Percentiles rank a stretch among this genome's conserved stretches.
phyloP scores from a whole-genome alignment of 1,284 basidiomycete genomes.

The Coniferiporia weirii region DNA sequence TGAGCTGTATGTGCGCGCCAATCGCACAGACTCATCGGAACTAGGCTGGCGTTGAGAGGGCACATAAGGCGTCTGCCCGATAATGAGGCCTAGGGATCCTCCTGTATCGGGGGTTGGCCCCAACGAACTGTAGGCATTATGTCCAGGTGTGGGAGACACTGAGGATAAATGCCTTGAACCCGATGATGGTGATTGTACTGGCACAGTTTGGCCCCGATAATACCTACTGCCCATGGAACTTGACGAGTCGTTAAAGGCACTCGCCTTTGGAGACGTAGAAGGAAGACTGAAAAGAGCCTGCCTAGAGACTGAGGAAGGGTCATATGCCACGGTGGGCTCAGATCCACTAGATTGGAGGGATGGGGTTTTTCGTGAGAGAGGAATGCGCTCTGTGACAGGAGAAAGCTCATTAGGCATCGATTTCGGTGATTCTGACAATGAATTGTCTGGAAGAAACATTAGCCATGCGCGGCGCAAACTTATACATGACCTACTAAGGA shows the following conservation, averaged over 20 bases:
- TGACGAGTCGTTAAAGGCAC: not conserved
- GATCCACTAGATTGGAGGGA: not conserved
- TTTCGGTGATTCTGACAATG: constrained; percentile 5
- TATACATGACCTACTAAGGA: not conserved
- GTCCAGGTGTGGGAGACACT: not conserved
- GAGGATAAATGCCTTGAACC: not conserved
- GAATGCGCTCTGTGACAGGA: not conserved
- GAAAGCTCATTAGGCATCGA: constrained; percentile 2
- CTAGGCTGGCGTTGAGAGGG: not conserved
- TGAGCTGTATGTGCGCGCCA: not conserved
- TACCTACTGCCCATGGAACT: not conserved
- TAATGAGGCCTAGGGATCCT: not conserved
- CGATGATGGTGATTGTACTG: not conserved
- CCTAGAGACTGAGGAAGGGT: not conserved
- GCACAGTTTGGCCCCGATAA: not conserved
- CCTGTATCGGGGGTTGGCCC: not conserved
- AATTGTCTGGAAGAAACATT: not conserved
- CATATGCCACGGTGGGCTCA: too few relatives aligned
- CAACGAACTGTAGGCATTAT: not conserved
- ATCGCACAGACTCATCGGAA: not conserved
- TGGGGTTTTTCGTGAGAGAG: not conserved
- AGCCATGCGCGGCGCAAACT: not conserved
- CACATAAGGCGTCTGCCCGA: not conserved
- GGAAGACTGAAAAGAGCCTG: not conserved
- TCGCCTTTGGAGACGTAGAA: not conserved